Evolutionary conservation across 257 asterid genomes (phyloP), one percentile per base, ranked within the genome.

Genomic region (Linaria vulgaris): DNA sequence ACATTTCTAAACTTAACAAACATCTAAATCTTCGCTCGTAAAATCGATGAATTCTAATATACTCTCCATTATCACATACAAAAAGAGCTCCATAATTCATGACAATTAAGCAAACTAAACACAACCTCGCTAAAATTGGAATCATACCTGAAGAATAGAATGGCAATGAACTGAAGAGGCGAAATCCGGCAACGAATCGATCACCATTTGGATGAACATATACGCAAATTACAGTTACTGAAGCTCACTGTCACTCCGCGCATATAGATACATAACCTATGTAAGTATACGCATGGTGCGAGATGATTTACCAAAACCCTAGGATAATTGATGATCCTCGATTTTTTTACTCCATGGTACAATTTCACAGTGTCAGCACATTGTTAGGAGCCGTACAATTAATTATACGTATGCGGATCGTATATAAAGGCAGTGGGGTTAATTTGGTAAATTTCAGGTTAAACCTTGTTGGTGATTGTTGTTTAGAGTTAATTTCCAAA

Each of bases 161-260:
- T 73, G 87, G 60, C 59, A 63, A 37, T 79, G 81, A 61, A 83
- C 60, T 31, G 71, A 25, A 46, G 66, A 47, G 47, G 24, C 62
- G 39, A 67, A 38, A 41, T 79, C 78, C 60, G 81, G 78, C 75
- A 53, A 53, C 70, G 89, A 80, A 73, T 87, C 91, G 61, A 79
- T 64, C 80, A 82, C 94, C 98, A 89, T 89, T 52, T 73, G n/a
- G n/a, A n/a, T 64, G 55, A 82, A 72, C 79, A 81, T 73, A 22
- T 72, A 82, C 69, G 81, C 87, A 85, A 67, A n/a, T n/a, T n/a
- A n/a, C n/a, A n/a, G n/a, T n/a, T n/a, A n/a, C n/a, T n/a, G 76
- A 71, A 73, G 76, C 77, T 73, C 79, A 63, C 68, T 48, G 41
- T 60, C 69, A 72, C 79, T 64, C 76, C 71, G 61, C 55, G 16